phyloP scores from a whole-genome alignment of 2,329 filamentous ascomycete genomes.

The Nothophaeocryptopus gaeumannii region DNA sequence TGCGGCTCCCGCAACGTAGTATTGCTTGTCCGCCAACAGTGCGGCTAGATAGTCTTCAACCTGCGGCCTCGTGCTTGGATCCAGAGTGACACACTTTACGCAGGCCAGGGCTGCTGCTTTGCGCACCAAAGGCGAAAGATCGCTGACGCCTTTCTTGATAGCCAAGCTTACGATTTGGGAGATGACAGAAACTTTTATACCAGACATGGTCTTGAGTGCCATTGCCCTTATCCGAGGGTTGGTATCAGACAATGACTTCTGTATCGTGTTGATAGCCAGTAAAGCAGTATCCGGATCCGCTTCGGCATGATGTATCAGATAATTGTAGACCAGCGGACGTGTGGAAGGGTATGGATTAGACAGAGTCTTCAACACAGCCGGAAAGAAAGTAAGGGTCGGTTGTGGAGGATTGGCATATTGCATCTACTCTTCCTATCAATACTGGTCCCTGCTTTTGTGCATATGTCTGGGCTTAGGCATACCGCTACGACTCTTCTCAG shows the following conservation, averaged over 20 bases:
- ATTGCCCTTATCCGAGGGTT: slow-evolving; percentile 89
- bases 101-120: slow-evolving; percentile 91
- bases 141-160: slow-evolving; percentile 87
- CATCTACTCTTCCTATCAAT: slow-evolving; percentile 60
- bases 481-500: slow-evolving; percentile 84
- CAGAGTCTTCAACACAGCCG: slow-evolving; percentile 96
- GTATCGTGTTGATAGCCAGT: slow-evolving; percentile 96
- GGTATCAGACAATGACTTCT: slow-evolving; percentile 90
- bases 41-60: slow-evolving; percentile 76
- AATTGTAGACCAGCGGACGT: slow-evolving; percentile 98
- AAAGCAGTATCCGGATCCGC: slow-evolving; percentile 92
- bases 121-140: slow-evolving; percentile 92
- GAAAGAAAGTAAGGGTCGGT: slow-evolving; percentile 88
- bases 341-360: slow-evolving; percentile 91
- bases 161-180: slow-evolving; percentile 94
- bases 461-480: slow-evolving; percentile 36
- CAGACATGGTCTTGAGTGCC: slow-evolving; percentile 93
- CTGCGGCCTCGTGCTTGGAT: slow-evolving; percentile 80
- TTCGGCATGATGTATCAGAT: slow-evolving; percentile 94
- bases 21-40: slow-evolving; percentile 85
- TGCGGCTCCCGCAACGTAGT: slow-evolving; percentile 93
- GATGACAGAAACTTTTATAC: slow-evolving; percentile 94
- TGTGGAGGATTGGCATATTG: slow-evolving; percentile 90
- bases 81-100: slow-evolving; percentile 90
- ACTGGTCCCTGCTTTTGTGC: neutral